Evolutionary conservation across 164 flowering plant genomes (phyloP).

Genomic region (Akebia trifoliata): DNA sequence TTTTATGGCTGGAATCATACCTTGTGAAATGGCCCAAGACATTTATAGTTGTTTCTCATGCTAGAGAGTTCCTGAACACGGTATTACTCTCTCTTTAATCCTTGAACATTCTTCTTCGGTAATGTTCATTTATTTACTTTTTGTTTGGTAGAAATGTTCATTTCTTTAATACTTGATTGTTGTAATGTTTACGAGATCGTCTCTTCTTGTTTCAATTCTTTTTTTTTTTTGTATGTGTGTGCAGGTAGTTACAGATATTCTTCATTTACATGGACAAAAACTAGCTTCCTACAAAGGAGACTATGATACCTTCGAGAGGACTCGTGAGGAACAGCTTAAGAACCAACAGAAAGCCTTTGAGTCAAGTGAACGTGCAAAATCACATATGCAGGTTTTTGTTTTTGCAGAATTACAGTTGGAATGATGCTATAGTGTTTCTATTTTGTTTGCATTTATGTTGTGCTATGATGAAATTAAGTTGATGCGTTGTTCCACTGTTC

Average conservation of each 20-base stretch:
- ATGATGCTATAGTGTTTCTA: neutral
- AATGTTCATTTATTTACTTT: neutral
- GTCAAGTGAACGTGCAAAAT: constrained; percentile 69
- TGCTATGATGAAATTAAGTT: neutral
- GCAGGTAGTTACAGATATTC: constrained; percentile 96
- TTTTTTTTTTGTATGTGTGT: no score
- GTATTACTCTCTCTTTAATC: constrained; percentile 28
- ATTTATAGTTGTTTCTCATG: constrained; percentile 96
- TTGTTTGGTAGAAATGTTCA: no score
- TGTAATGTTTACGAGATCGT: neutral
- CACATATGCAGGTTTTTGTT: constrained; percentile 87
- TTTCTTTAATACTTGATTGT: neutral
- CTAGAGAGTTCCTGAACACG: constrained; percentile 95
- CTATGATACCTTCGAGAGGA: constrained; percentile 93
- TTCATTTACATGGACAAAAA: constrained; percentile 86
- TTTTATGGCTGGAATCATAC: constrained; percentile 91
- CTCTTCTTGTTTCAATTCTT: neutral
- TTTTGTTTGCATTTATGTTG: neutral
- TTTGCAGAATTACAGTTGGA: neutral
- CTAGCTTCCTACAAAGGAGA: constrained; percentile 73
- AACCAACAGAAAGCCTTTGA: constrained; percentile 91
- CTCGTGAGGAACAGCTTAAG: constrained; percentile 76
- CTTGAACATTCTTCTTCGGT: neutral
- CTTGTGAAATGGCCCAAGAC: constrained; percentile 95
- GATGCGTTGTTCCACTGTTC: no score